These are phyloP conservation scores for Pythium myriotylum DNA, from an alignment of 352 stramenopile genomes.

Conservation along the genomic window DNA sequence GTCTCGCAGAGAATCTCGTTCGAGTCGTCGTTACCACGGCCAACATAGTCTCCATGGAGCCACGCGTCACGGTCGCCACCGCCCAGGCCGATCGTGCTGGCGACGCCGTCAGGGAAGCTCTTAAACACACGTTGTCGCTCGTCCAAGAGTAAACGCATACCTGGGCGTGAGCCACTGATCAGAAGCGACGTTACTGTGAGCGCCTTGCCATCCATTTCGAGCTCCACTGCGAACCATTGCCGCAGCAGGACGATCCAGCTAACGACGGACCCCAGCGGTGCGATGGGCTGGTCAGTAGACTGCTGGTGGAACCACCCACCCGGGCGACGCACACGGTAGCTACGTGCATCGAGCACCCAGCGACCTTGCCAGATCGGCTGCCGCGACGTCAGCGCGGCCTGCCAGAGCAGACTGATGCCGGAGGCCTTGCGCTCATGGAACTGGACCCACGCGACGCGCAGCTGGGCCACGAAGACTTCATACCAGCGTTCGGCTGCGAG, in stretches of 20 bases:
- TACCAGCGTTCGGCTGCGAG: conserved; percentile 11
- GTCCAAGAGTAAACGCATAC: conserved; percentile 32
- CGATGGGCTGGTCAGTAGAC: background rate
- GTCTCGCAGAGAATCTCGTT: conserved; percentile 14
- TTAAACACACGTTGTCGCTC: conserved; percentile 33
- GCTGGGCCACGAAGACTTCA: conserved; percentile 11
- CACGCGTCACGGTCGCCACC: conserved; percentile 7
- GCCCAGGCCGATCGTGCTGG: conserved; percentile 23
- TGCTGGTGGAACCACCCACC: conserved; percentile 15
- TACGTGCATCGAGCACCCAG: conserved; percentile 15
- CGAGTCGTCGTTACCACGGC: conserved; percentile 5
- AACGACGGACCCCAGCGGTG: conserved; percentile 9
- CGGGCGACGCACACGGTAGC: conserved; percentile 16
- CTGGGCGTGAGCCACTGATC: background rate
- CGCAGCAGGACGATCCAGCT: conserved; percentile 15
- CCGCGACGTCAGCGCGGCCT: conserved; percentile 1
- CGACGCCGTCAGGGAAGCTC: conserved; percentile 31
- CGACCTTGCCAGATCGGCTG: conserved; percentile 7
- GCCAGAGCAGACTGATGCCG: conserved; percentile 18
- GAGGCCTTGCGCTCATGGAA: conserved; percentile 21
- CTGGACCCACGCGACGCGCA: conserved; percentile 8
- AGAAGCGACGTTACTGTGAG: conserved; percentile 16
- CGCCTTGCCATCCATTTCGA: conserved; percentile 17
- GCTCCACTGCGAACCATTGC: conserved; percentile 25
- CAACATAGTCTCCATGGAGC: conserved; percentile 35